Base-by-base conservation (phyloP, 2,329 filamentous ascomycete species). In the Neofusicoccum umdonicola region DNA sequence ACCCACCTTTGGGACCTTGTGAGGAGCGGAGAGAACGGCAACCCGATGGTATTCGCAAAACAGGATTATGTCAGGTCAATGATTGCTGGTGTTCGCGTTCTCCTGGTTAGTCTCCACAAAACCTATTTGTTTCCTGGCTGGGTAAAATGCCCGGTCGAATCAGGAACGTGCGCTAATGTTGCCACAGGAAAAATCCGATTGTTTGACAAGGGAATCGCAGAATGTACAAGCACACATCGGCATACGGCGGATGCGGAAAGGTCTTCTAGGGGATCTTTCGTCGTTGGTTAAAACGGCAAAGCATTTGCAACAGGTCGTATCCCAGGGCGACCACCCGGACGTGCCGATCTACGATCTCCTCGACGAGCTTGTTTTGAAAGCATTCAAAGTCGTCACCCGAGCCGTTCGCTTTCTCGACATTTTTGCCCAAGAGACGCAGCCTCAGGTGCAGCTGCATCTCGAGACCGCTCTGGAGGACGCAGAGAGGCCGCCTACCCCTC, bases 11-110 rank as follows among this genome's bases (percentile, higher is more conserved):
- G 93, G 93, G 93, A 97, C 74, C 81, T 96, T 61, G 85, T 97
- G 70, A 85, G 91, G 71, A 92, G 90, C 72, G 91, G 90, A 37
- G 88, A 88, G 22, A 86, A 90, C 62, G 90, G 88, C 62, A 91
- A 93, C 71, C 84, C 88, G 62, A 86, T 90, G 69, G 89, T 93
- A 56, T 96, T 97, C 74, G 87, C 89, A 52, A 93, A 93, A 76
- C 92, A 97, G 75, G 93, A 97, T 74, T 95, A 96, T 74, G 94
- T 97, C 84, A 90, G 93, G 78, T 92, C 92, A 27, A 89, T 97
- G 73, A 96, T 98, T 72, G 93, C 93, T 8, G 95, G 95, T 37
- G 94, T 98, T 64, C 88, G 95, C 54, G 93, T 90, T 79, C 85
- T 99, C 47, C 77, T 99, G 77, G 92, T 96, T 85, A 80, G 91